Base-by-base conservation (phyloP, 2,329 filamentous ascomycete genomes). In the Aspergillus niger region DNA sequence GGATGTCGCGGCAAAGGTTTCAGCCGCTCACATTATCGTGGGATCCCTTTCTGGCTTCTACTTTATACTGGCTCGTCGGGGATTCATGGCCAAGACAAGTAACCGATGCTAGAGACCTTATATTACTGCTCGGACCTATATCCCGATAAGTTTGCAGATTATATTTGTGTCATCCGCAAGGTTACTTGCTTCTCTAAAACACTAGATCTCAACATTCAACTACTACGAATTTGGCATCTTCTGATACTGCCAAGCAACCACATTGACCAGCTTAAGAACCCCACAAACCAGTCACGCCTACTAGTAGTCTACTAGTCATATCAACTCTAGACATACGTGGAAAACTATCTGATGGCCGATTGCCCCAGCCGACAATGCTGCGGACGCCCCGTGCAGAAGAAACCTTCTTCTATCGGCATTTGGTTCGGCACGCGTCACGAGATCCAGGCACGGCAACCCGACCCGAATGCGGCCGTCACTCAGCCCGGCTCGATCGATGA, bases 361-460 rank as follows among this genome's bases (percentile, higher is more conserved):
- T 20, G 7, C 26, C 17, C 8, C 10, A 50, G 28, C 26, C 26
- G 26, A 50, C 2, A 44, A 24, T 10, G 38, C 5, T 26, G 10
- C 26, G 10, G 17, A 43, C 24, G 24, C 17, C 30, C 20, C 13
- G 30, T 39, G n/a, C 8, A 36, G 59, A 13, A 2, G 52, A 53
- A 53, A 59, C 48, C 8, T 59, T 53, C 6, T 55, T 47, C 36
- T 24, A 20, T 67, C 67, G 69, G 69, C 67, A 70, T 32, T 68
- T 68, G 53, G 32, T 54, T 70, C 69, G 69, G 69, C 63, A 70
- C 59, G 61, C 63, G 54, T 52, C 57, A 58, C 57, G 50, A 41
- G 28, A 32, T 11, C 26, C 55, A 60, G 55, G 58, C 44, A 63
- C 67, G 64, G 64, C 63, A 70, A 65, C 61, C 69, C 65, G 67